These are phyloP conservation scores for Fraxinus dipetala DNA, from an alignment of 305 asterid species.

Conservation along the genomic window DNA sequence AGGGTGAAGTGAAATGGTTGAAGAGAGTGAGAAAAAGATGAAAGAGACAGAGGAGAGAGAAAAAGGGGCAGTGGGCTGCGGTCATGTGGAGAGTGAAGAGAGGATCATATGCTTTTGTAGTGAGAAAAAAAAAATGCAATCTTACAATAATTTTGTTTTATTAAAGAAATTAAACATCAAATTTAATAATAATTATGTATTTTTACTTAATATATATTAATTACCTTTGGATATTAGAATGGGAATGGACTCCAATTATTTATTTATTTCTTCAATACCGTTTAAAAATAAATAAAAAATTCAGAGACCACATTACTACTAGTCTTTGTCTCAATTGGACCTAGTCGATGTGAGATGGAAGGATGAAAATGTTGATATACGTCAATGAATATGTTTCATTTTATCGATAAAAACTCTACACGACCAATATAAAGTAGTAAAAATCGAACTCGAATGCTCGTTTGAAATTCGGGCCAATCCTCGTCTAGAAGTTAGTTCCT, in stretches of 20 bases:
- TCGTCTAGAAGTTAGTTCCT: background rate
- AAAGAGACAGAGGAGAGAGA: slow-evolving; percentile 7
- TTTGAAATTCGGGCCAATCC: background rate
- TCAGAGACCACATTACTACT: background rate
- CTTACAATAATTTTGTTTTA: background rate
- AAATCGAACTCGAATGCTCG: background rate
- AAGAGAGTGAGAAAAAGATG: slow-evolving; percentile 23
- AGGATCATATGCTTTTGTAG: background rate
- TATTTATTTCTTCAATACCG: background rate
- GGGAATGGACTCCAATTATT: background rate
- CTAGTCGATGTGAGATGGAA: background rate
- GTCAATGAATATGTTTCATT: background rate
- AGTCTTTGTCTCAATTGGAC: background rate
- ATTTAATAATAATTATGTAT: too few relatives aligned
- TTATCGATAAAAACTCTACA: background rate
- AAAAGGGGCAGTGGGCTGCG: background rate
- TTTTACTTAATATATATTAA: background rate
- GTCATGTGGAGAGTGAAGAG: background rate
- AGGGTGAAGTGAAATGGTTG: slow-evolving; percentile 10
- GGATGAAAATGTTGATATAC: background rate
- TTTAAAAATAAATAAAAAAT: too few relatives aligned
- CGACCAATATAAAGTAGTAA: background rate
- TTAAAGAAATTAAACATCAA: background rate
- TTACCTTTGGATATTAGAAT: background rate
- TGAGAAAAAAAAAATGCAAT: background rate